Base-by-base conservation (phyloP, 306 rosid genomes). In the Inga oerstediana region DNA sequence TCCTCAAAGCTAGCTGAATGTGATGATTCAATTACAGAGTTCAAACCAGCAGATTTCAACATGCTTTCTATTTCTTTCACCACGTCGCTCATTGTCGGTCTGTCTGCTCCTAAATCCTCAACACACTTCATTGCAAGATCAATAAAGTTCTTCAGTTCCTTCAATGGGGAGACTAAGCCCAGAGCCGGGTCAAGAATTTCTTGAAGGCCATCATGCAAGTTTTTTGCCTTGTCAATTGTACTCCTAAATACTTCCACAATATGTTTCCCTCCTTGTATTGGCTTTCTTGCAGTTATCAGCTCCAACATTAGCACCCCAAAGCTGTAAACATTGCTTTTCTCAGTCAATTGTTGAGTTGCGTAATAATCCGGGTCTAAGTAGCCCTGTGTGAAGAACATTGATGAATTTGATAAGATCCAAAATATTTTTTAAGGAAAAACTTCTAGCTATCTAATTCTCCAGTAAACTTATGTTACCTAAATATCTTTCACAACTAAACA, bases 281-380 rank as follows among this genome's bases (percentile, higher is more conserved):
- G 90, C 27, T 34, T 75, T 70, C 52, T 88, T 3, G 92, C 84
- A 20, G 93, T 90, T 37, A 90, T 66, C 46, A 88, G 22, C 80
- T 90, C 93, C 46, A 90, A 22, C 89, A 88, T 69, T 58, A 90
- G 45, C 44, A 88, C 94, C 24, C 92, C 92, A 72, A 83, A 90
- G 75, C 92, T 84, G 32, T 83, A 87, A 1, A 88, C 90, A 77
- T 90, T 88, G 56, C 92, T 87, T 85, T 90, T 88, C 69, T 88
- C 86, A 0, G 89, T 90, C 61, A 88, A 52, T 4, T 77, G 87
- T 44, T 90, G 89, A 3, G 88, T 79, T 71, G 79, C 79, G 81
- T 81, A 90, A 76, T 90, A 90, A 48, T 88, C 89, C 0, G 94
- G 93, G 85, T 90, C 93, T 77, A 88, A 12, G 86, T 90, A 87